A percentile compares a stretch with the other conserved stretches of the same genome.
phyloP scores from a whole-genome alignment of 1,284 basidiomycete genomes.

The Sanghuangporus baumii region DNA sequence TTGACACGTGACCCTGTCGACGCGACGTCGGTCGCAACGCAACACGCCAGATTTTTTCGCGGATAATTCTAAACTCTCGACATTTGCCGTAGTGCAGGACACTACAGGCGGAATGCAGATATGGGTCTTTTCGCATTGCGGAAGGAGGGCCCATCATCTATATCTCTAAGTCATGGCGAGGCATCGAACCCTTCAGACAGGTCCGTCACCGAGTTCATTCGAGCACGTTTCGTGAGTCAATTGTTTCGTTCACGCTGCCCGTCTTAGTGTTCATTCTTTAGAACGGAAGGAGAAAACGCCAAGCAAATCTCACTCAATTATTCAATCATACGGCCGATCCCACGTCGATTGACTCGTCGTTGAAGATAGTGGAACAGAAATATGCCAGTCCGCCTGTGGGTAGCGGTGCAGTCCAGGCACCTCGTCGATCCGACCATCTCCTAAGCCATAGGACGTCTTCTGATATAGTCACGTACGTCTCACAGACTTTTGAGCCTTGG shows the following conservation, averaged over 20 bases:
- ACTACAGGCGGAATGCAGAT: constrained; percentile 13
- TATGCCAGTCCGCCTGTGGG: too few relatives aligned
- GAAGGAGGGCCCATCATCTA: constrained; percentile 26
- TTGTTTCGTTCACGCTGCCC: constrained; percentile 20
- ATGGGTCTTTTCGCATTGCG: constrained; percentile 58
- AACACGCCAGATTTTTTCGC: not conserved
- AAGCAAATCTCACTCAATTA: constrained; percentile 18
- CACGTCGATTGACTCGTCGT: not conserved
- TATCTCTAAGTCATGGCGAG: constrained; percentile 28
- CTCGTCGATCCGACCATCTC: not conserved
- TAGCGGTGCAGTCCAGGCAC: not conserved
- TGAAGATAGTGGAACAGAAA: too few relatives aligned
- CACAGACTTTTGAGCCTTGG: constrained; percentile 15
- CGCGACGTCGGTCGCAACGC: not conserved
- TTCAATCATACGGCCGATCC: not conserved
- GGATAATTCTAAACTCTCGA: not conserved
- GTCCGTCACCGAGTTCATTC: constrained; percentile 58
- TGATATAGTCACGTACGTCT: constrained; percentile 62
- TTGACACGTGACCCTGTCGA: not conserved
- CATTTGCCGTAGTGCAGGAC: not conserved
- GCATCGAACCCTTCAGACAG: constrained; percentile 28
- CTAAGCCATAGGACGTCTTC: constrained; percentile 35
- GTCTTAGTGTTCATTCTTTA: constrained; percentile 18
- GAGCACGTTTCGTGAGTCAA: constrained; percentile 64
- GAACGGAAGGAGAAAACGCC: constrained; percentile 50